Base-by-base conservation (phyloP, 495 filamentous ascomycete species). In the Astrothelium macrocarpum region DNA sequence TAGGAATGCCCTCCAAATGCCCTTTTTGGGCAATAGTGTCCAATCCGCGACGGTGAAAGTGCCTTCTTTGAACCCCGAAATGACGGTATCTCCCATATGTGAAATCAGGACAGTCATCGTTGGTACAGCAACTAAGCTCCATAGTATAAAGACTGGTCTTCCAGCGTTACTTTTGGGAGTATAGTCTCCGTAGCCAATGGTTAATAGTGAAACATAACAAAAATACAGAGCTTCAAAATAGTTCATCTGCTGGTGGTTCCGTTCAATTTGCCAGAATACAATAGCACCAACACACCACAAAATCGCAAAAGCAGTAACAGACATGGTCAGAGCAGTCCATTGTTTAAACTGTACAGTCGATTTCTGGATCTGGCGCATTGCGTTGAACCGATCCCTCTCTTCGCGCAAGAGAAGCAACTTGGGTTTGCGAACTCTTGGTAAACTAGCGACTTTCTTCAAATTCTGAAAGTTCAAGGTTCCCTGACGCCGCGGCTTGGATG, bases 81-180 rank as follows among this genome's bases (percentile, higher is more conserved):
- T 80, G 46, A 87, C 72, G 0, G 85, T 87, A 64, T 85, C 81
- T 60, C 82, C 84, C 79, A 87, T 84, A 69, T 85, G 81, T 20
- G 77, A 79, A 36, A 87, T 82, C 0, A 87, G 78, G 63, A 85
- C 82, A 0, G 85, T 87, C 84, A 87, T 87, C 1, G 84, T 87
- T 1, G 85, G 85, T 4, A 87, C 80, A 31, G 85, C 84, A 34
- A 87, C 75, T 0, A 87, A 75, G 32, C 64, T 69, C 77, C 77
- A 79, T 1, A 78, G 64, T 2, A 79, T 73, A 66, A 79, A 79
- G 65, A 79, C 75, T 16, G 71, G 70, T n/a, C 75, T 64, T 0
- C 77, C 77, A 2, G 72, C 70, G 58, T 77, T 78, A n/a, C 64
- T 70, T 60, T 77, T 70, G 2, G 77, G 77, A 14, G 72, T 63